phyloP scores from a whole-genome alignment of 2,329 filamentous ascomycete species.

The Anisogramma anomala region DNA sequence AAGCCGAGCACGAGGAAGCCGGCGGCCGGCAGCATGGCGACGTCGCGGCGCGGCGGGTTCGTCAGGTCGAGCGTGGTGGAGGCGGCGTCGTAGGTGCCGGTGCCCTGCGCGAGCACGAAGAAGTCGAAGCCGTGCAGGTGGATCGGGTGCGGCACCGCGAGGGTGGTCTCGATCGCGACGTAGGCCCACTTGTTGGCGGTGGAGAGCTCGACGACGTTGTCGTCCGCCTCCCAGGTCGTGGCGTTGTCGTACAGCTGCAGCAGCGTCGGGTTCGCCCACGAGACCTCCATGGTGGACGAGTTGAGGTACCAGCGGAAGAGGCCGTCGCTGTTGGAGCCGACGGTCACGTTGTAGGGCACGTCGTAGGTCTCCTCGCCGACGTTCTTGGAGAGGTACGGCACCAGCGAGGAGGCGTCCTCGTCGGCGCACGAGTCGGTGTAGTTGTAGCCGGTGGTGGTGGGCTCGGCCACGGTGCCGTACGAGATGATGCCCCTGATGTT shows the following conservation, averaged over 20 bases:
- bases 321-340: conserved; percentile 17
- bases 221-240: conserved; percentile 18
- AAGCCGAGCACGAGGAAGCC: conserved; percentile 40
- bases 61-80: conserved; percentile 22
- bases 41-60: conserved; percentile 39
- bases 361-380: conserved; percentile 22
- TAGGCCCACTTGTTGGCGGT: conserved; percentile 24
- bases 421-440: conserved; percentile 24
- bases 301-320: conserved; percentile 40
- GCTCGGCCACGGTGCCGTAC: conserved; percentile 23
- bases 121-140: conserved; percentile 35
- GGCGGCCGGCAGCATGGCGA: conserved; percentile 29
- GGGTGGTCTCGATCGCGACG: conserved; percentile 22
- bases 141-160: conserved; percentile 27
- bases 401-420: conserved; percentile 22
- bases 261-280: conserved; percentile 36
- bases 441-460: conserved; percentile 10
- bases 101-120: conserved; percentile 24
- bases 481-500: conserved; percentile 39
- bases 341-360: conserved; percentile 20
- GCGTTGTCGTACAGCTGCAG: conserved; percentile 20
- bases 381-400: conserved; percentile 24
- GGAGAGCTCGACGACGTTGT: conserved; percentile 23
- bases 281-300: conserved; percentile 32
- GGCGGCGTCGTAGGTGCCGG: conserved; percentile 20